Evolutionary conservation across 1,139 yeast species (phyloP).

Genomic region (Protomyces gravidus): DNA sequence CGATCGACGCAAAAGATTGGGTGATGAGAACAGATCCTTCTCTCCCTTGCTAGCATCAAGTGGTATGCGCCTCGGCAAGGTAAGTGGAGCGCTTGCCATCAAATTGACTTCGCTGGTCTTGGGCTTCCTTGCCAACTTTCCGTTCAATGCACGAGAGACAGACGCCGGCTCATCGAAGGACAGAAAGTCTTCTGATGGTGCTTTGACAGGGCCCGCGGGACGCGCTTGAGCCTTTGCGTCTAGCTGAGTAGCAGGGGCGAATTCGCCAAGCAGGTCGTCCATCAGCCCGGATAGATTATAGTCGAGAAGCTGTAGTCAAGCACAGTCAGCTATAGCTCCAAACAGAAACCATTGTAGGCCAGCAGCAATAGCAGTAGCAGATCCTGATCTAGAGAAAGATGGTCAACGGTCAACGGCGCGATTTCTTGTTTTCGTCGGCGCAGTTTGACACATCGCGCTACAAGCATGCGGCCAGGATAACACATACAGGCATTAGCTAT

Average conservation of each 20-base stretch:
- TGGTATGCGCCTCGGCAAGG: not conserved
- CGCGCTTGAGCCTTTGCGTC: not conserved
- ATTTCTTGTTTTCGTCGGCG: too few species aligned
- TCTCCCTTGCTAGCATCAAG: not conserved
- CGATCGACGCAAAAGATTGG: not conserved
- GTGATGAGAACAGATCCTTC: not conserved
- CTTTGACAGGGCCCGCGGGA: not conserved
- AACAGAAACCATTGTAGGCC: too few species aligned
- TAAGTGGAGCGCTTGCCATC: not conserved
- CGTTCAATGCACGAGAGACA: not conserved
- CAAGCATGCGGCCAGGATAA: too few species aligned
- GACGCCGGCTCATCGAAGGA: not conserved
- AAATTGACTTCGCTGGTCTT: not conserved
- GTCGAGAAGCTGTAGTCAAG: too few species aligned
- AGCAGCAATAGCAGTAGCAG: too few species aligned
- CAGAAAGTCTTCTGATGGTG: not conserved
- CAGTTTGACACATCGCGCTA: too few species aligned
- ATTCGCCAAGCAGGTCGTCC: not conserved
- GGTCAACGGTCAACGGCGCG: too few species aligned
- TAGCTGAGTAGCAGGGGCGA: not conserved
- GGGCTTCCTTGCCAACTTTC: too few species aligned
- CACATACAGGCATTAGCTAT: too few species aligned
- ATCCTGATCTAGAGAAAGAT: too few species aligned
- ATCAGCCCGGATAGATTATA: too few species aligned
- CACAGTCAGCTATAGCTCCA: too few species aligned